A percentile compares a stretch with the other conserved stretches of the same genome.
These are phyloP conservation scores for Cryptosporidium meleagridis DNA, from an alignment of 169 alveolate genomes.

Conservation along the genomic window DNA sequence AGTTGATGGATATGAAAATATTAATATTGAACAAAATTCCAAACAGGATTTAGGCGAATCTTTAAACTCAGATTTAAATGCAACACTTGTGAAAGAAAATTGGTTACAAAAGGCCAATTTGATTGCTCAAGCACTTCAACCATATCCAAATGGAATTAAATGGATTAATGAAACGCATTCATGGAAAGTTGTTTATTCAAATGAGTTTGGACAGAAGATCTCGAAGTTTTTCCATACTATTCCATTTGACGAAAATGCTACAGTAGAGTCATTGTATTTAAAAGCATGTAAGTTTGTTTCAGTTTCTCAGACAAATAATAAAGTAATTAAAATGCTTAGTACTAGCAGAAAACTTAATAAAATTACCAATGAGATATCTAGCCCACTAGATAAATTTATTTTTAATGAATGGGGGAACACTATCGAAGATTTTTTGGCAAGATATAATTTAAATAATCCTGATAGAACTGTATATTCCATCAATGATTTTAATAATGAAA, in stretches of 20 bases:
- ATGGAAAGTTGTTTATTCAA: constrained; percentile 46
- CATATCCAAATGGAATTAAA: constrained; percentile 68
- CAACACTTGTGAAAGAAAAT: constrained; percentile 28
- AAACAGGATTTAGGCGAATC: neutral
- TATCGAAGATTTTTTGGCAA: constrained; percentile 50
- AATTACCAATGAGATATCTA: constrained; percentile 10
- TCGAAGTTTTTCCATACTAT: neutral
- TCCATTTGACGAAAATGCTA: constrained; percentile 43
- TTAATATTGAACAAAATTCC: neutral
- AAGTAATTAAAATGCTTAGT: constrained; percentile 47
- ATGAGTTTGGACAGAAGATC: constrained; percentile 39
- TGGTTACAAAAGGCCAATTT: constrained; percentile 51
- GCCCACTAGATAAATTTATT: constrained; percentile 30
- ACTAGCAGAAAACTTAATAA: constrained; percentile 25
- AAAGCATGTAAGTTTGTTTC: constrained; percentile 61
- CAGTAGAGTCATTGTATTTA: constrained; percentile 53
- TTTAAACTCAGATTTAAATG: neutral
- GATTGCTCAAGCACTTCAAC: constrained; percentile 54
- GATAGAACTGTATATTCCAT: constrained; percentile 43
- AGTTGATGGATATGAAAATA: neutral
- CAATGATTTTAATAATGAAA: constrained; percentile 42
- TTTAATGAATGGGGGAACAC: constrained; percentile 55
- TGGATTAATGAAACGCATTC: constrained; percentile 47
- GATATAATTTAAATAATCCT: constrained; percentile 59
- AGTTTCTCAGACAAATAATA: constrained; percentile 55